Evolutionary conservation across 805 yeast genomes (phyloP).

Genomic region (Candida nanaspora): DNA sequence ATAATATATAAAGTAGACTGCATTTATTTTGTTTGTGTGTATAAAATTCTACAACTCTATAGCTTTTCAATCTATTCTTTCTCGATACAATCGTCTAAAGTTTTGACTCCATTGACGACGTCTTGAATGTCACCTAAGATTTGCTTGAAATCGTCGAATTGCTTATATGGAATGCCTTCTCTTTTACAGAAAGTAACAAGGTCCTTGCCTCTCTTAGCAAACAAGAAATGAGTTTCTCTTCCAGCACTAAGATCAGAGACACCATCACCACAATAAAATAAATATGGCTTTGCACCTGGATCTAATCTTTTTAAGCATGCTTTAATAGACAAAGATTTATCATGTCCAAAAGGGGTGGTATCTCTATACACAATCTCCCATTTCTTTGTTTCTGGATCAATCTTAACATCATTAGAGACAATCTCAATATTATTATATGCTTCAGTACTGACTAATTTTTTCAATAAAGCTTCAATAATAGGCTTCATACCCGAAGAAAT

Average conservation of each 20-base stretch:
- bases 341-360: slow-evolving; percentile 88
- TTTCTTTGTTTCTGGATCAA: slow-evolving; percentile 39
- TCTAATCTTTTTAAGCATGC: slow-evolving; percentile 30
- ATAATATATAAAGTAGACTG: too few species aligned
- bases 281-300: slow-evolving; percentile 40
- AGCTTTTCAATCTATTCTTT: slow-evolving; percentile 7
- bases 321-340: slow-evolving; percentile 77
- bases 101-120: slow-evolving; percentile 39
- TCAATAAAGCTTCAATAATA: slow-evolving; percentile 70
- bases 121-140: slow-evolving; percentile 56
- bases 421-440: slow-evolving; percentile 69
- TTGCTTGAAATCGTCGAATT: slow-evolving; percentile 70
- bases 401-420: slow-evolving; percentile 68
- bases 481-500: slow-evolving; percentile 95
- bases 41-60: too few species aligned
- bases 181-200: slow-evolving; percentile 76
- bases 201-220: slow-evolving; percentile 91
- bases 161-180: slow-evolving; percentile 77
- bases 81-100: slow-evolving; percentile 28
- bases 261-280: slow-evolving; percentile 97
- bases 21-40: too few species aligned
- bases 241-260: slow-evolving; percentile 95
- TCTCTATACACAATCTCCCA: slow-evolving; percentile 89
- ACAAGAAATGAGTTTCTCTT: slow-evolving; percentile 84
- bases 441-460: slow-evolving; percentile 62